Percentiles rank a stretch among this genome's conserved stretches.
Evolutionary conservation across 495 filamentous ascomycete species (phyloP).

Genomic region (Chaetomium tenue): DNA sequence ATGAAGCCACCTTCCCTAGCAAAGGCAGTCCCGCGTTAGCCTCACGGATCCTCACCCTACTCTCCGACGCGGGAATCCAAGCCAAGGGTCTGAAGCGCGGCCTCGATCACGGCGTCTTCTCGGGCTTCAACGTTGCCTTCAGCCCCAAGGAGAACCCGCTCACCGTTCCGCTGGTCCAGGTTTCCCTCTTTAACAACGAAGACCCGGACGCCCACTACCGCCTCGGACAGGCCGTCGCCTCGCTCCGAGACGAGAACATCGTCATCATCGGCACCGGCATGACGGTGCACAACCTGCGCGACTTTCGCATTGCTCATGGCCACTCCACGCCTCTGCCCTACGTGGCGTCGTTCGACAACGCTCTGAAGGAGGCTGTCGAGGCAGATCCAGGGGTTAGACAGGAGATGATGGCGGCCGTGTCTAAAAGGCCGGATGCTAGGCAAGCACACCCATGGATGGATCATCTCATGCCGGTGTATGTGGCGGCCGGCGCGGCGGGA

Average conservation of each 20-base stretch:
- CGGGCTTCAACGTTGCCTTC: slow-evolving; percentile 69
- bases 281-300: slow-evolving; percentile 83
- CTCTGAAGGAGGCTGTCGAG: slow-evolving; percentile 67
- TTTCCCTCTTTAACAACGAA: slow-evolving; percentile 69
- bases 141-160: slow-evolving; percentile 70
- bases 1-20: slow-evolving; percentile 67
- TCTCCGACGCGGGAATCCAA: slow-evolving; percentile 61
- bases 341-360: slow-evolving; percentile 71
- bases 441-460: slow-evolving; percentile 77
- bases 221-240: slow-evolving; percentile 65
- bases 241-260: slow-evolving; percentile 69
- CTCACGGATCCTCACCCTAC: slow-evolving; percentile 57
- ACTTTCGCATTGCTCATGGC: slow-evolving; percentile 51
- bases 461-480: slow-evolving; percentile 75
- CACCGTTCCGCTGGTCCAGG: slow-evolving; percentile 75
- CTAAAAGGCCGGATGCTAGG: slow-evolving; percentile 64
- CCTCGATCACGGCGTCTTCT: slow-evolving; percentile 81
- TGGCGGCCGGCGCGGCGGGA: slow-evolving; percentile 69
- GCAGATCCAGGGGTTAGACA: slow-evolving; percentile 55
- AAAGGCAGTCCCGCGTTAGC: slow-evolving; percentile 66
- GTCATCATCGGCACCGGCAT: slow-evolving; percentile 79
- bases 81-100: slow-evolving; percentile 64
- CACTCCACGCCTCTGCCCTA: slow-evolving; percentile 60
- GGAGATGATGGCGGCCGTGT: slow-evolving; percentile 57
- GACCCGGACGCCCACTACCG: slow-evolving; percentile 68